Evolutionary conservation across 768 basidiomycete genomes (phyloP).

Genomic region (Mycena vitilis): DNA sequence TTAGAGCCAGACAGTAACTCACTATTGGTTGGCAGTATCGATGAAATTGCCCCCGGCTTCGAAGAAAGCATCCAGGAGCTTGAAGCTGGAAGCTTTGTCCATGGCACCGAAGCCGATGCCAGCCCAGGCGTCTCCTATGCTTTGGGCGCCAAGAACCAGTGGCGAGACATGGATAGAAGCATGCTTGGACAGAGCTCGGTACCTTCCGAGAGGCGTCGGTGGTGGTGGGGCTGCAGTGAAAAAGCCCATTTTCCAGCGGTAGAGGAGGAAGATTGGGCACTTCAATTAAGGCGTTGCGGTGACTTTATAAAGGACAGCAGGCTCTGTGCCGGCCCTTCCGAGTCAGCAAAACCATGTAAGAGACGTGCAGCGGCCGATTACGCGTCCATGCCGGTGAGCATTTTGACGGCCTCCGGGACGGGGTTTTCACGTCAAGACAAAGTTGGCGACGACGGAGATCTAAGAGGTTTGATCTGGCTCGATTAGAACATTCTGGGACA

Average conservation of each 20-base stretch:
- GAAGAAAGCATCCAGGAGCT: slow-evolving; percentile 16
- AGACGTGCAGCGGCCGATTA: too few relatives aligned
- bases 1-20: neutral
- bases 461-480: too few relatives aligned
- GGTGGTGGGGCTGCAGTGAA: slow-evolving; percentile 36
- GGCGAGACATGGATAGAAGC: slow-evolving; percentile 60
- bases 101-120: slow-evolving; percentile 16
- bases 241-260: neutral
- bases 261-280: too few relatives aligned
- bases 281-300: too few relatives aligned
- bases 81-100: slow-evolving; percentile 16
- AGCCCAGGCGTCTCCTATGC: slow-evolving; percentile 54
- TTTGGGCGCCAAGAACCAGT: slow-evolving; percentile 56
- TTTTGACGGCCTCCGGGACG: too few relatives aligned
- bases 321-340: too few relatives aligned
- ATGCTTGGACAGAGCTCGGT: slow-evolving; percentile 51
- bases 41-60: slow-evolving; percentile 22
- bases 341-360: too few relatives aligned
- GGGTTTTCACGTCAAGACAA: too few relatives aligned
- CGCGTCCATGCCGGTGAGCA: too few relatives aligned
- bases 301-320: too few relatives aligned
- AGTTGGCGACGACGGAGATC: too few relatives aligned
- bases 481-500: too few relatives aligned
- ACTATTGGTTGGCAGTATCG: slow-evolving; percentile 23
- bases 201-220: slow-evolving; percentile 43